These are phyloP conservation scores for Lipomyces spencermartinsiae DNA, from an alignment of 805 yeast species.

Conservation along the genomic window DNA sequence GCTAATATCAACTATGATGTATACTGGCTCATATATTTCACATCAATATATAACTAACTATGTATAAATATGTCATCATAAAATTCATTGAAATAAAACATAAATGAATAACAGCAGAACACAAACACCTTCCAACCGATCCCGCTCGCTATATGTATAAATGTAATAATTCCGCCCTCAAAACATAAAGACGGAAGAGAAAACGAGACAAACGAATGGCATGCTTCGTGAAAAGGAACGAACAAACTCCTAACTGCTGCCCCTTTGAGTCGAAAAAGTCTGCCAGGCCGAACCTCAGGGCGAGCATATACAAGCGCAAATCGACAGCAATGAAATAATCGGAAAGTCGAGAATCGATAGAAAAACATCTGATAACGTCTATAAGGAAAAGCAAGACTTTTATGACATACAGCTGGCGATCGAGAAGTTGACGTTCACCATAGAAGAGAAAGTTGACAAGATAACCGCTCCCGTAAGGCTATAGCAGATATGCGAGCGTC, in stretches of 20 bases:
- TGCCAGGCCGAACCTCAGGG: not conserved
- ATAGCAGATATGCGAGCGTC: not conserved
- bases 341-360: not conserved
- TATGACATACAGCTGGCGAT: not conserved
- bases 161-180: not conserved
- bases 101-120: not conserved
- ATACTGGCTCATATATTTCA: not conserved
- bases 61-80: not conserved
- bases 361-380: slow-evolving; percentile 2
- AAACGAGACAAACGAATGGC: not conserved
- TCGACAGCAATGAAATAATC: not conserved
- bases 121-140: slow-evolving; percentile 3
- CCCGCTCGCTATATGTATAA: not conserved
- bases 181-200: not conserved
- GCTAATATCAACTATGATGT: not conserved
- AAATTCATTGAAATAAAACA: not conserved
- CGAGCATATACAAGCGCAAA: not conserved
- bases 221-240: not conserved
- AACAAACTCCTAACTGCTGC: not conserved
- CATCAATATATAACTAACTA: not conserved
- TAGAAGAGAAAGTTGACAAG: not conserved
- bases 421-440: not conserved
- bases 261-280: not conserved
- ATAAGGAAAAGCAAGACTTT: not conserved
- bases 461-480: not conserved